Evolutionary conservation across 768 basidiomycete genomes (phyloP), one percentile per base, ranked within the genome.

Genomic region (Gymnopilus dilepis): DNA sequence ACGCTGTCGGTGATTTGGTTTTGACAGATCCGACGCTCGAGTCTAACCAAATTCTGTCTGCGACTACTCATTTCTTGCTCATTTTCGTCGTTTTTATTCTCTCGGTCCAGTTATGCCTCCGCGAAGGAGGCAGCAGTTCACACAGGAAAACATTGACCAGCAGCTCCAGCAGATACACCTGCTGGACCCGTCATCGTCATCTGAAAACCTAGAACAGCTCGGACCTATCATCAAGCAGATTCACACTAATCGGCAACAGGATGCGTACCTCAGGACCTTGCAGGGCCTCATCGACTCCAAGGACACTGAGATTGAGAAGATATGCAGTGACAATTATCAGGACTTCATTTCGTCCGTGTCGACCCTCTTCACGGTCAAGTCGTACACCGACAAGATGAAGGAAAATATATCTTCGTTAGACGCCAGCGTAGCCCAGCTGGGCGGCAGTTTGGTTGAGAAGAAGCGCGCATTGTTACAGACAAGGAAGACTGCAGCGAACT

Each of bases 261-360:
- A 97, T 59, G 84, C 86, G 11, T 99, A 94, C 76, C 84, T 99
- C 58, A 86, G 91, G 55, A 92, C 89, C 43, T 80, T 98, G 42
- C 90, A 92, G 69, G 82, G 79, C n/a, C 91, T 98, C 69, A 90
- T 98, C 61, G 89, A 94, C 70, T 88, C 95, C 65, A 97, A 98
- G 78, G 97, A 99, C 73, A 83, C 85, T 62, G 97, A 99, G 75
- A 99, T 99, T 74, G 94, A 99, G 78, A 87, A 86, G 61, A 95
- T 98, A 74, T 99, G 97, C 77, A 86, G 89, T 59, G 92, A 95
- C 67, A 99, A 99, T 74, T 98, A 99, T 70, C 94, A 96, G 76
- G 97, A 99, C 76, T 99, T 99, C 69, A 95, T 98, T 33, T 89
- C 91, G 28, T 97, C 96, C 19, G 95, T 98, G 15, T 94, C 95